Percentiles rank a stretch among this genome's conserved stretches.
These are phyloP conservation scores for Phlebopus sp. DNA, from an alignment of 1,284 basidiomycete genomes.

Conservation along the genomic window DNA sequence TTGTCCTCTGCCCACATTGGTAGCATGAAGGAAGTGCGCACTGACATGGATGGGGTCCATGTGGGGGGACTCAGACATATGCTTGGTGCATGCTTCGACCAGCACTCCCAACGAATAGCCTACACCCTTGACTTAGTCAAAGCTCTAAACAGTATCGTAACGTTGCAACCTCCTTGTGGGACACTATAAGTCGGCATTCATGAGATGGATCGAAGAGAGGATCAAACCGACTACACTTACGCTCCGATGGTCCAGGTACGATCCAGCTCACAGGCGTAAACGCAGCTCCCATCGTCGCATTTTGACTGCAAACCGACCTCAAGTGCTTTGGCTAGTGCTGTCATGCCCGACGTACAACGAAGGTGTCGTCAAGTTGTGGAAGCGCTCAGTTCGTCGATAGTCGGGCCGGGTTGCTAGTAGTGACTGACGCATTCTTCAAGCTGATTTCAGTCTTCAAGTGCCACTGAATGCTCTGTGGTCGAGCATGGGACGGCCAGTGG, in stretches of 20 bases:
- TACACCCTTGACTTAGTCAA: slow-evolving; percentile 20
- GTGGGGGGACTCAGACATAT: slow-evolving; percentile 46
- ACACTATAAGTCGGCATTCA: slow-evolving; percentile 32
- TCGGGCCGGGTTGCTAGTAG: too few relatives aligned
- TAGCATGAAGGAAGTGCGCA: slow-evolving; percentile 53
- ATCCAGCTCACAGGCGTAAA: slow-evolving; percentile 43
- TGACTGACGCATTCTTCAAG: too few relatives aligned
- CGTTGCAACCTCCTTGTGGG: slow-evolving; percentile 50
- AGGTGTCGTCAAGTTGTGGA: too few relatives aligned
- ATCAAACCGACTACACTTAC: slow-evolving; percentile 32
- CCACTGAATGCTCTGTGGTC: too few relatives aligned
- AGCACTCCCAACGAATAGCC: slow-evolving; percentile 57
- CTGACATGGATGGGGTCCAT: slow-evolving; percentile 57
- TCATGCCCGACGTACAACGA: slow-evolving; percentile 9
- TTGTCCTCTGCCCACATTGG: slow-evolving; percentile 39
- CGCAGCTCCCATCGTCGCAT: slow-evolving; percentile 17
- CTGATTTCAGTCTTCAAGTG: too few relatives aligned
- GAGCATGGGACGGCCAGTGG: too few relatives aligned
- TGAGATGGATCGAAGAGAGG: not conserved
- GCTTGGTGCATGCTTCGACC: slow-evolving; percentile 49
- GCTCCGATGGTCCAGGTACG: slow-evolving; percentile 42
- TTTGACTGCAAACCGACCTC: slow-evolving; percentile 17
- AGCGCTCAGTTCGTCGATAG: too few relatives aligned
- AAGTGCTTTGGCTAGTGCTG: slow-evolving; percentile 18
- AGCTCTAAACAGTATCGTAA: not conserved